Evolutionary conservation across 192 early-diverging fungal genomes (phyloP).

Genomic region (Coemansia sp.): DNA sequence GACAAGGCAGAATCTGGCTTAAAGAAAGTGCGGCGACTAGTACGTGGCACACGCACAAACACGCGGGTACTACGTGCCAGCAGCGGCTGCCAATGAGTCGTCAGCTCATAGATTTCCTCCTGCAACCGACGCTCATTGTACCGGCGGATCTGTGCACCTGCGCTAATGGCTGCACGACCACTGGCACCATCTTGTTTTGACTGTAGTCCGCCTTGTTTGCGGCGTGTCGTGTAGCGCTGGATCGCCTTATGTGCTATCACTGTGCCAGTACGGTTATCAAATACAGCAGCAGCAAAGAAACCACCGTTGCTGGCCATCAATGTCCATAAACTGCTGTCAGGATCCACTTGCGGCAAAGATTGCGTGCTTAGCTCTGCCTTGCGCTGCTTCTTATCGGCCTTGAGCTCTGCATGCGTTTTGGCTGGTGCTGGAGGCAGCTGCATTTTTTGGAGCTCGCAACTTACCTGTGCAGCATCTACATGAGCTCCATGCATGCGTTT

Average conservation of each 20-base stretch:
- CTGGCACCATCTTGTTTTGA: slow-evolving; percentile 74
- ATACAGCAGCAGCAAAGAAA: slow-evolving; percentile 86
- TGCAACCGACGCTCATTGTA: slow-evolving; percentile 85
- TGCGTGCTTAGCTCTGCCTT: background rate
- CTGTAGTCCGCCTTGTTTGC: slow-evolving; percentile 95
- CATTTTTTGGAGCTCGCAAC: slow-evolving; percentile 19
- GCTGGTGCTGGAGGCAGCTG: slow-evolving; percentile 21
- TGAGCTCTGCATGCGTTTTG: slow-evolving; percentile 19
- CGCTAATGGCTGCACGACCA: slow-evolving; percentile 75
- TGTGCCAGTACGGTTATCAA: slow-evolving; percentile 65
- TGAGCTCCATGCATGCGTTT: slow-evolving; percentile 24
- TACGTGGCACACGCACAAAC: slow-evolving; percentile 65
- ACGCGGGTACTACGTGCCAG: slow-evolving; percentile 63
- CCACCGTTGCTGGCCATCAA: slow-evolving; percentile 81
- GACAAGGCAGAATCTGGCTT: slow-evolving; percentile 4
- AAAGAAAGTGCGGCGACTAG: slow-evolving; percentile 25
- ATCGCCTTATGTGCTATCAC: slow-evolving; percentile 85
- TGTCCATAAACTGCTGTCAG: slow-evolving; percentile 59
- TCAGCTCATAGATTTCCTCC: slow-evolving; percentile 73
- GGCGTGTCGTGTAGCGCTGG: slow-evolving; percentile 92
- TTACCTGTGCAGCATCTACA: slow-evolving; percentile 14
- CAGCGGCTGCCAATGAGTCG: slow-evolving; percentile 68
- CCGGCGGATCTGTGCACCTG: slow-evolving; percentile 84
- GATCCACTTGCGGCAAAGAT: background rate
- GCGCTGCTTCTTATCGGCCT: slow-evolving; percentile 8